These are phyloP conservation scores for Porogramme epimiltina DNA, from an alignment of 1,284 basidiomycete species.

Conservation along the genomic window DNA sequence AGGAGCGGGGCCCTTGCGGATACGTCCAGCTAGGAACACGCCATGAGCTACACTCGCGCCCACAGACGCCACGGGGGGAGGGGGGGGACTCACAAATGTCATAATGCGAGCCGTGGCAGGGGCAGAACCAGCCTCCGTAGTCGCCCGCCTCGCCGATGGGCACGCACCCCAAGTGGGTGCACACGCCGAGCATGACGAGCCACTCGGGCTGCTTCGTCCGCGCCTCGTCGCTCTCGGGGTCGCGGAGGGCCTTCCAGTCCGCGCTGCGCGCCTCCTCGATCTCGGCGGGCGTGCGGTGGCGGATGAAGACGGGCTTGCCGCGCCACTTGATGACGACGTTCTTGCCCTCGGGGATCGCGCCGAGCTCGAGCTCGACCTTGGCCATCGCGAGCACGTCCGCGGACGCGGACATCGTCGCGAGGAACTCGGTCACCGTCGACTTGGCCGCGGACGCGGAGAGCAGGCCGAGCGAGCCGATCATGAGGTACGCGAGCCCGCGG, in stretches of 20 bases:
- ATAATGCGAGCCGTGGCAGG: slow-evolving; percentile 98
- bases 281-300: slow-evolving; percentile 92
- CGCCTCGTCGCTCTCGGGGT: slow-evolving; percentile 90
- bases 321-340: slow-evolving; percentile 99
- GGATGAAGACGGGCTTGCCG: slow-evolving; percentile 99
- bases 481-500: slow-evolving; percentile 93
- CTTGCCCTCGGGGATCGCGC: slow-evolving; percentile 95
- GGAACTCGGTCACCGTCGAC: slow-evolving; percentile 92
- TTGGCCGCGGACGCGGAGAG: slow-evolving; percentile 95
- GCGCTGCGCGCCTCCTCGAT: slow-evolving; percentile 90
- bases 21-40: slow-evolving; percentile 75
- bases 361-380: slow-evolving; percentile 96
- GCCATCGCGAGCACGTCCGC: slow-evolving; percentile 98
- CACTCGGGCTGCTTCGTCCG: slow-evolving; percentile 96
- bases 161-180: slow-evolving; percentile 99
- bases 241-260: slow-evolving; percentile 88
- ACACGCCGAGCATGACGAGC: slow-evolving; percentile 97
- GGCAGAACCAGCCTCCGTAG: slow-evolving; percentile 98
- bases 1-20: slow-evolving; percentile 93
- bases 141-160: slow-evolving; percentile 98
- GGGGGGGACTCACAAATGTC: slow-evolving; percentile 74
- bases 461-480: slow-evolving; percentile 95
- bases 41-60: background rate
- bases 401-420: slow-evolving; percentile 95
- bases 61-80: background rate